Conservation (phyloP, 768 basidiomycete species). For the Russula virescens region DNA sequence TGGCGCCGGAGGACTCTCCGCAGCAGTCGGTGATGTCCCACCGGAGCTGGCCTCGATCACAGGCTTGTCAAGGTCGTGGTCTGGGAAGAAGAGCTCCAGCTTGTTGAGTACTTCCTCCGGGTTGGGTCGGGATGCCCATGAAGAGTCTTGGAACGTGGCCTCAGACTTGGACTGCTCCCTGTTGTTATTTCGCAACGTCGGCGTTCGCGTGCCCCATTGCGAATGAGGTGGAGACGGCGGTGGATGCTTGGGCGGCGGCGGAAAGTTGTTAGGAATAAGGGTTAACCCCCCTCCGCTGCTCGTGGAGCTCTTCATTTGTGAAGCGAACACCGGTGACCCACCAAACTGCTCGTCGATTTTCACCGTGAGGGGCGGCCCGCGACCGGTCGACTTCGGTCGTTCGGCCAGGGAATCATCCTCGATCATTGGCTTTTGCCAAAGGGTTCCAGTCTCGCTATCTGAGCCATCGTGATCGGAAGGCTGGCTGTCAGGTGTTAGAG, state of each 20-base stretch:
- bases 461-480: conserved; percentile 40
- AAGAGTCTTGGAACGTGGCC: conserved; percentile 64
- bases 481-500: conserved; percentile 17
- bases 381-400: conserved; percentile 8
- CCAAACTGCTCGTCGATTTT: conserved; percentile 25
- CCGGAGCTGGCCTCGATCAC: conserved; percentile 84
- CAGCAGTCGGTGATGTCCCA: conserved; percentile 67
- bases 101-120: conserved; percentile 92
- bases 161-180: conserved; percentile 30
- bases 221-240: conserved; percentile 27
- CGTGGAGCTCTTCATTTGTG: conserved; percentile 22
- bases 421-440: conserved; percentile 41
- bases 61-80: conserved; percentile 92
- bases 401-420: conserved; percentile 16
- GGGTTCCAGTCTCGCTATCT: conserved; percentile 43
- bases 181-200: conserved; percentile 21
- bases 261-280: conserved; percentile 26
- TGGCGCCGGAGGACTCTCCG: conserved; percentile 42
- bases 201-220: conserved; percentile 24
- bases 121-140: conserved; percentile 87
- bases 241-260: conserved; percentile 25
- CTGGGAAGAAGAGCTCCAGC: conserved; percentile 92
- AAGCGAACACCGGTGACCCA: conserved; percentile 27
- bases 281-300: conserved; percentile 36
- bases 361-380: conserved; percentile 25